These are phyloP conservation scores for Oropetium thomaeum DNA, from an alignment of 176 grass and related monocot genomes.

Conservation along the genomic window DNA sequence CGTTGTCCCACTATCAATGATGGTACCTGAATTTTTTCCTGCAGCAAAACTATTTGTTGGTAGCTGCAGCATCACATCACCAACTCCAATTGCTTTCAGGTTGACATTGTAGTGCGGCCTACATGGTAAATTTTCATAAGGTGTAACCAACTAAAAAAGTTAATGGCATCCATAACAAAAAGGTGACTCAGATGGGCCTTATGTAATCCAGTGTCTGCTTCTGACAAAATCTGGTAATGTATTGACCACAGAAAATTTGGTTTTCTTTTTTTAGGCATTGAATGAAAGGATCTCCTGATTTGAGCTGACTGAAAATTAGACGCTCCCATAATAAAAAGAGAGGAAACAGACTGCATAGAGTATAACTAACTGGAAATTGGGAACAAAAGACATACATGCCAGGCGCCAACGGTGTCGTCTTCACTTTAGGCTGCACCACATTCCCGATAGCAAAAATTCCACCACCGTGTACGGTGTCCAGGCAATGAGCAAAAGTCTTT, in stretches of 20 bases:
- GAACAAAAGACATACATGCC: slow-evolving; percentile 56
- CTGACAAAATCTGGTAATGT: too few species aligned
- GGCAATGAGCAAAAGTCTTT: slow-evolving; percentile 85
- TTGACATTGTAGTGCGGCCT: slow-evolving; percentile 96
- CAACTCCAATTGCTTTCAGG: slow-evolving; percentile 69
- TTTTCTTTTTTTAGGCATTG: too few species aligned
- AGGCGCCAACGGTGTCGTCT: slow-evolving; percentile 72
- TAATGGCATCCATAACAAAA: slow-evolving; percentile 5
- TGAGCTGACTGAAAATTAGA: background rate
- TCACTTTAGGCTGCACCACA: slow-evolving; percentile 86
- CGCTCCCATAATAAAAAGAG: background rate
- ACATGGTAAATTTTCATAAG: slow-evolving; percentile 28
- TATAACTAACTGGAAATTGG: background rate
- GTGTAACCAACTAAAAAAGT: background rate
- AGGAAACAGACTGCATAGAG: background rate
- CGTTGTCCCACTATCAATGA: slow-evolving; percentile 96
- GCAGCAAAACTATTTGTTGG: slow-evolving; percentile 54
- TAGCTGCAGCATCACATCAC: slow-evolving; percentile 54
- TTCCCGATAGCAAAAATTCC: slow-evolving; percentile 91
- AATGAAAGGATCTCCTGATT: too few species aligned
- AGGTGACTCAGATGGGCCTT: background rate
- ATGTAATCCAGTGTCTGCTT: background rate
- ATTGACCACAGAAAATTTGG: too few species aligned
- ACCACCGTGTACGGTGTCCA: slow-evolving; percentile 81
- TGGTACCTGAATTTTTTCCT: slow-evolving; percentile 60